Percentiles rank a stretch among this genome's conserved stretches.
phyloP scores from a whole-genome alignment of 2,329 filamentous ascomycete species.

The Trichophyton benhamiae region DNA sequence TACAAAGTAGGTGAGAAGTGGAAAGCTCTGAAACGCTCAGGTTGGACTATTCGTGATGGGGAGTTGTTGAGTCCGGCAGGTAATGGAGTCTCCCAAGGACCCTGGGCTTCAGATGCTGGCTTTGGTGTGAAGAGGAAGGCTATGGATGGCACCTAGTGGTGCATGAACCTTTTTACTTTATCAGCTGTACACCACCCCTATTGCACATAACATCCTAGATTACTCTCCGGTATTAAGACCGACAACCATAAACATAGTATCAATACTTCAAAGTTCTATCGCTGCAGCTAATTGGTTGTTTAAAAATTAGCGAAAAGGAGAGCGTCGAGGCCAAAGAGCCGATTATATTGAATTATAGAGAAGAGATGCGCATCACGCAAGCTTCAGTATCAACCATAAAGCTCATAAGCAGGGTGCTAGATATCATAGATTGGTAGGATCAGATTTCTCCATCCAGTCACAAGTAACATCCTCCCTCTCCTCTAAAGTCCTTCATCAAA shows the following conservation, averaged over 20 bases:
- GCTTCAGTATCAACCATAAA: not conserved
- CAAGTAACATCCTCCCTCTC: not conserved
- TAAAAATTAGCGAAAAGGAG: not conserved
- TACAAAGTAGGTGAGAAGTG: slow-evolving; percentile 59
- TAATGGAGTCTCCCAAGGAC: not conserved
- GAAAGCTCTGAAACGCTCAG: slow-evolving; percentile 51
- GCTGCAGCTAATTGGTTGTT: too few species aligned
- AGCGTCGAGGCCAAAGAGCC: not conserved
- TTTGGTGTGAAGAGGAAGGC: not conserved
- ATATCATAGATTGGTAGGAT: not conserved
- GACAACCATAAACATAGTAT: not conserved
- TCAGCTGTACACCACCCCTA: not conserved
- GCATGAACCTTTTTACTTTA: too few species aligned
- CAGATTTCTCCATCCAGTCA: not conserved
- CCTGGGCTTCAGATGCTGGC: not conserved
- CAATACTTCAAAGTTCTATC: too few species aligned
- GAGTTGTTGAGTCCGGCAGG: slow-evolving; percentile 17
- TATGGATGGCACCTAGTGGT: not conserved
- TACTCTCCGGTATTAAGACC: not conserved
- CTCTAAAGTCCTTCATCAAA: not conserved
- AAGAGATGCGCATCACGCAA: not conserved
- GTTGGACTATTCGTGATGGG: slow-evolving; percentile 52
- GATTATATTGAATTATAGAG: not conserved
- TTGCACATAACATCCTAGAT: not conserved
- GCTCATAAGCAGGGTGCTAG: not conserved